Evolutionary conservation across 140 eudicot genomes (phyloP).

Genomic region (Stevia rebaudiana): DNA sequence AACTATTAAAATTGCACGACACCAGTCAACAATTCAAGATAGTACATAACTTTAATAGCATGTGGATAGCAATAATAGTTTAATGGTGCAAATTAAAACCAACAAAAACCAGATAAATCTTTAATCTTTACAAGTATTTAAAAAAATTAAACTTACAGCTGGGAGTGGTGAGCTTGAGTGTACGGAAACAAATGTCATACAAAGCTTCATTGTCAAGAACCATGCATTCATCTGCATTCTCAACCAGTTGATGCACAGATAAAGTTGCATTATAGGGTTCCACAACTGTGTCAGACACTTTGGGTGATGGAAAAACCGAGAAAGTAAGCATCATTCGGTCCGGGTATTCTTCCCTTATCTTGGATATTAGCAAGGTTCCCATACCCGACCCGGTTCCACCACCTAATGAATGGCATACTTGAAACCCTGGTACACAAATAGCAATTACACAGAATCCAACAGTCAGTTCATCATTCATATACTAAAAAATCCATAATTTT

Average conservation of each 20-base stretch:
- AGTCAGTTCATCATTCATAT: slow-evolving; percentile 19
- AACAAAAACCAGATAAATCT: background rate
- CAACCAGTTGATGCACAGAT: slow-evolving; percentile 58
- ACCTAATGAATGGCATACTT: slow-evolving; percentile 57
- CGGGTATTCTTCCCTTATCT: slow-evolving; percentile 65
- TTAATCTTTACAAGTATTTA: background rate
- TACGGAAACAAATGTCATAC: slow-evolving; percentile 53
- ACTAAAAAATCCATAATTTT: no score
- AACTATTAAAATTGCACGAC: background rate
- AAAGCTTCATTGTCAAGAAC: slow-evolving; percentile 58
- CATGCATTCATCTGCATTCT: slow-evolving; percentile 70
- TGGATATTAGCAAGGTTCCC: slow-evolving; percentile 56
- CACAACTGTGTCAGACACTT: slow-evolving; percentile 62
- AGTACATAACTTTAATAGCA: background rate
- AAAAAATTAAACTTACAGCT: slow-evolving; percentile 45
- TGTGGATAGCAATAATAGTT: background rate
- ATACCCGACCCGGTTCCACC: slow-evolving; percentile 67
- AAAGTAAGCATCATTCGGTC: slow-evolving; percentile 66
- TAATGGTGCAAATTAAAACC: background rate
- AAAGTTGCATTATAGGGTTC: slow-evolving; percentile 66
- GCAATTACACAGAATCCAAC: background rate
- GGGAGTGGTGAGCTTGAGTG: slow-evolving; percentile 66
- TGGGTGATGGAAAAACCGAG: no score
- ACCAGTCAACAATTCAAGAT: background rate
- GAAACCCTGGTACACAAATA: slow-evolving; percentile 40